Evolutionary conservation across 805 yeast genomes (phyloP).

Genomic region (Metschnikowia chrysomelidarum): DNA sequence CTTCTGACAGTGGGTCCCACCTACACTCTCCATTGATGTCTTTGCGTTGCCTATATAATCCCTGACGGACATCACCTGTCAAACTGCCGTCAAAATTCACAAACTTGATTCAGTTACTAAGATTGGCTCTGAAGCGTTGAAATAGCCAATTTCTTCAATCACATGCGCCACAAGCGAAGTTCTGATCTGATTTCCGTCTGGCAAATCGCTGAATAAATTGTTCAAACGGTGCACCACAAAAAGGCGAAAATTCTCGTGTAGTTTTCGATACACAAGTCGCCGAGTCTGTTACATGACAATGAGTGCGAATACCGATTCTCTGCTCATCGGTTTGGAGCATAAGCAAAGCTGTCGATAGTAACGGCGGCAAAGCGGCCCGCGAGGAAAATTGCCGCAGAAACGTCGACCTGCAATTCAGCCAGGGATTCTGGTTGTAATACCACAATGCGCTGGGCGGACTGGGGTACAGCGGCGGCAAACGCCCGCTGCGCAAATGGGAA

Average conservation of each 20-base stretch:
- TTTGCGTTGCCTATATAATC: constrained; percentile 57
- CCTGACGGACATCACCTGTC: constrained; percentile 56
- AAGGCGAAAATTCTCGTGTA: constrained; percentile 35
- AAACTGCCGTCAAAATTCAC: constrained; percentile 29
- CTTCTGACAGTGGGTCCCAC: no score
- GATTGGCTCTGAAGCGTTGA: constrained; percentile 55
- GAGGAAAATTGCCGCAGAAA: constrained; percentile 66
- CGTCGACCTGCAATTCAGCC: constrained; percentile 62
- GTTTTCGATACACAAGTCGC: no score
- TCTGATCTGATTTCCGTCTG: constrained; percentile 42
- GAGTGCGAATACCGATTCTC: constrained; percentile 59
- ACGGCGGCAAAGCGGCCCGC: constrained; percentile 39
- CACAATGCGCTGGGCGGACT: constrained; percentile 54
- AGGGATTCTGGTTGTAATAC: constrained; percentile 58
- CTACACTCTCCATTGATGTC: constrained; percentile 19
- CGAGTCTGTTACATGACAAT: constrained; percentile 49
- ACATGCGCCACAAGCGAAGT: constrained; percentile 49
- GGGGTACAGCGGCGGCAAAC: constrained; percentile 60
- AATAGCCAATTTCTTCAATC: constrained; percentile 47
- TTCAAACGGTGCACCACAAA: constrained; percentile 38
- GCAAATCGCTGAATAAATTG: constrained; percentile 15
- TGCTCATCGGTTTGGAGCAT: constrained; percentile 47
- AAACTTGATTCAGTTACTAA: constrained; percentile 59
- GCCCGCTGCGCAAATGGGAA: constrained; percentile 69
- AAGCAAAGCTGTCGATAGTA: constrained; percentile 50